Base-by-base conservation (phyloP, 306 rosid species). In the Casuarina glauca region DNA sequence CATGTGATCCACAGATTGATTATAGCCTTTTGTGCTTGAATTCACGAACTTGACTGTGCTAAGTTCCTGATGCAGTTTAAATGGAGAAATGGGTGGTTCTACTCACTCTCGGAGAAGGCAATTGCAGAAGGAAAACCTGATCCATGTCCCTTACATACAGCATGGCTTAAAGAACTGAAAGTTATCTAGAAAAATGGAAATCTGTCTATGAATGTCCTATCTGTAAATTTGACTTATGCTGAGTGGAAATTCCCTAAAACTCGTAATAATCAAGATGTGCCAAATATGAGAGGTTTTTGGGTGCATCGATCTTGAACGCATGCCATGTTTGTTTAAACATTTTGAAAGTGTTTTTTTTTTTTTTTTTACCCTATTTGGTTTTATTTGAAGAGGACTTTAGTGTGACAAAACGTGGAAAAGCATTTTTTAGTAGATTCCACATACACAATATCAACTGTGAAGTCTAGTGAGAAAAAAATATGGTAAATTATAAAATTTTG, bases 21-120 rank as follows among this genome's bases (percentile, higher is more conserved):
- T 60, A 45, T 53, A 17, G 73, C 15, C 63, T 52, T 61, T 74
- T 64, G 9, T 72, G 46, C 42, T n/a, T 49, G 57, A 38, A 16
- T 72, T 83, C 46, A 1, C 38, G 12, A 61, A 8, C n/a, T 20
- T 13, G 75, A 55, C 26, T 76, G 46, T 15, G 32, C 54, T 64
- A 50, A 74, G 15, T 79, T 51, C 15, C 12, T 17, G 66, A 2
- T 84, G 78, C 86, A 95, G 99, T 93, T 95, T 83, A 89, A 95
- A 74, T 95, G 99, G 99, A 86, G 99, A 79, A 95, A 95, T 77
- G 99, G 97, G 26, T 92, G 97, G 96, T 93, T 95, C 87, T 89
- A 92, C 77, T 82, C 91, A 13, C 83, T 95, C 43, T 79, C 97
- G 5, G 91, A 89, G 78, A 95, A 87, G 79, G 93, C 93, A 36